Percentiles rank a stretch among this genome's conserved stretches.
Conservation (phyloP, 129 eudicot species). For the Gnaphalium uliginosum region DNA sequence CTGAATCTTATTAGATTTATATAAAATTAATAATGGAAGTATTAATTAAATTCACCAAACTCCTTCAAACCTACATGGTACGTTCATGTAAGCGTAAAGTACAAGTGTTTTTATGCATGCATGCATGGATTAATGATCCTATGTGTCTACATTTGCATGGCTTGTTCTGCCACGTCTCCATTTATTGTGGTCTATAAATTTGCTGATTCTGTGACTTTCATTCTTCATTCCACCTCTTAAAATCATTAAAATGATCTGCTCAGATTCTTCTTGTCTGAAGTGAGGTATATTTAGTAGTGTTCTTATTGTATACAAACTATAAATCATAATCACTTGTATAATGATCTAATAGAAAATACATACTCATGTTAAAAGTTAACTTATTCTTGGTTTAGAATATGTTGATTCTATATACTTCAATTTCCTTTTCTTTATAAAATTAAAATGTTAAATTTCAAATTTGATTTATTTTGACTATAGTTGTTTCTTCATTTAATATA, state of each 20-base stretch:
- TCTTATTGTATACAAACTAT: neutral
- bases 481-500: too few relatives aligned
- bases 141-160: slow-evolving; percentile 10
- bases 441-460: too few relatives aligned
- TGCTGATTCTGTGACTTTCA: slow-evolving; percentile 10
- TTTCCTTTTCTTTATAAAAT: too few relatives aligned
- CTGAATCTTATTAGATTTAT: slow-evolving; percentile 6
- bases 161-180: slow-evolving; percentile 18
- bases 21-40: slow-evolving; percentile 1
- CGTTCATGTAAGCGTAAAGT: slow-evolving; percentile 23
- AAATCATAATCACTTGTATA: neutral
- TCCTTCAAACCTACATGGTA: slow-evolving; percentile 19
- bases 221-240: slow-evolving; percentile 15
- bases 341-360: neutral
- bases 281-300: neutral
- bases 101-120: slow-evolving; percentile 17
- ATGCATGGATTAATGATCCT: slow-evolving; percentile 14
- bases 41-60: slow-evolving; percentile 26
- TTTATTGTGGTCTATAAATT: slow-evolving; percentile 30
- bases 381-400: too few relatives aligned
- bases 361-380: neutral
- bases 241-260: neutral
- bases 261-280: slow-evolving; percentile 19
- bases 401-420: too few relatives aligned
- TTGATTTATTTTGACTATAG: too few relatives aligned